A percentile compares a stretch with the other conserved stretches of the same genome.
Conservation (phyloP, 805 yeast species). For the Lipomyces japonicus region DNA sequence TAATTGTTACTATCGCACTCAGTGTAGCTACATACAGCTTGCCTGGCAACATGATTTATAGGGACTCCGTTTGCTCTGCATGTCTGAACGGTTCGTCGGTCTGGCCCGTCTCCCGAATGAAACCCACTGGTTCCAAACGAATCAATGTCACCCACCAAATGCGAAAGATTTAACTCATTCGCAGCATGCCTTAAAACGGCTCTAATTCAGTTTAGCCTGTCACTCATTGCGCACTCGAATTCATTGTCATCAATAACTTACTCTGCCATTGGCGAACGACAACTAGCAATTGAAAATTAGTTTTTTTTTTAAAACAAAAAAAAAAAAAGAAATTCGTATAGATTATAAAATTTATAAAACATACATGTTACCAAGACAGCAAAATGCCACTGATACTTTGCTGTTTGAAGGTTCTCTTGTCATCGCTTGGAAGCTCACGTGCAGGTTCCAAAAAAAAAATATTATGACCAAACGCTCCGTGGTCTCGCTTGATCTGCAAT, state of each 20-base stretch:
- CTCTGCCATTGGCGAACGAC: constrained; percentile 94
- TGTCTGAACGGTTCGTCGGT: constrained; percentile 62
- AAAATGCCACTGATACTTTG: constrained; percentile 72
- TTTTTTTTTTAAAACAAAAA: too few relatives aligned
- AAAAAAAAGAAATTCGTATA: too few relatives aligned
- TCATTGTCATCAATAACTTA: constrained; percentile 24
- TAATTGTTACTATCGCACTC: constrained; percentile 44
- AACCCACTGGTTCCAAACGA: constrained; percentile 87
- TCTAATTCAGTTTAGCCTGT: constrained; percentile 2
- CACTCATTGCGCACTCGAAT: not conserved
- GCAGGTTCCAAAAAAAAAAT: not conserved
- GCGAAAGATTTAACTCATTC: constrained; percentile 8
- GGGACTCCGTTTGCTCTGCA: constrained; percentile 72
- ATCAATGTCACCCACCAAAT: constrained; percentile 45
- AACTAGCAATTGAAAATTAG: constrained; percentile 5
- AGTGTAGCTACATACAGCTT: constrained; percentile 56
- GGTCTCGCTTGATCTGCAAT: too few relatives aligned
- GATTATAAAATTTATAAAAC: constrained; percentile 31
- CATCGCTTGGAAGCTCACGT: not conserved
- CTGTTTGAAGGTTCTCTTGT: constrained; percentile 1
- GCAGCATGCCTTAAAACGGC: constrained; percentile 16
- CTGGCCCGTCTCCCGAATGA: constrained; percentile 82
- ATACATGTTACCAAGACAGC: constrained; percentile 84
- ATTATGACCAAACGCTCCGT: too few relatives aligned
- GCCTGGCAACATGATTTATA: constrained; percentile 71